Conservation (phyloP, 768 basidiomycete species). For the Tricholoma sp. region DNA sequence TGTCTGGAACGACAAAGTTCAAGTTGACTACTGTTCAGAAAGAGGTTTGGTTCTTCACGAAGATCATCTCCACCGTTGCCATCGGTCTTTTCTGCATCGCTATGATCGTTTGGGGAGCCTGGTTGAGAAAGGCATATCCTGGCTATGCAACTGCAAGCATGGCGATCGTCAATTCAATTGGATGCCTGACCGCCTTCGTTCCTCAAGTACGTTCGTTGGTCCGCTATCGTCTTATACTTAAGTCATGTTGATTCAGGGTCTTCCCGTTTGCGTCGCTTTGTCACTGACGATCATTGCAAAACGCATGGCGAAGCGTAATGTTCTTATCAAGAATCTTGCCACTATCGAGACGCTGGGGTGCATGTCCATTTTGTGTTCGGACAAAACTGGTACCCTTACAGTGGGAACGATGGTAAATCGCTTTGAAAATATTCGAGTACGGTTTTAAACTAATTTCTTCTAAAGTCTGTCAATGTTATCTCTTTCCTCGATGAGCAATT, state of each 20-base stretch:
- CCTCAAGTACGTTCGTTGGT: background rate
- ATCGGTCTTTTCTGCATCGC: background rate
- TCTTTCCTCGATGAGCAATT: background rate
- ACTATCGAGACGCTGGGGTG: conserved; percentile 51
- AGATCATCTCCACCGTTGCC: conserved; percentile 35
- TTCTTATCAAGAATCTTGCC: conserved; percentile 46
- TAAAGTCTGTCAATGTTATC: background rate
- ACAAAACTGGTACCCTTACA: conserved; percentile 53
- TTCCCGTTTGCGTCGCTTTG: conserved; percentile 41
- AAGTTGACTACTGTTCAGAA: background rate
- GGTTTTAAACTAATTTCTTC: background rate
- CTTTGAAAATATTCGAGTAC: background rate
- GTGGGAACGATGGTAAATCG: conserved; percentile 38
- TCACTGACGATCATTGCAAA: conserved; percentile 45
- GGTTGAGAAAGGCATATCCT: background rate
- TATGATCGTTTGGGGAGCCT: background rate
- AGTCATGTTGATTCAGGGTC: conserved; percentile 18
- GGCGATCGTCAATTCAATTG: background rate
- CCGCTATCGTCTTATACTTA: no score
- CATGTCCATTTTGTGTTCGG: conserved; percentile 48
- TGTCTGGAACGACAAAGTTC: background rate
- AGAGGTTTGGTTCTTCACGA: conserved; percentile 42
- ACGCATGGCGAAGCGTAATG: conserved; percentile 42
- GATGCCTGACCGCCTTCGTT: background rate
- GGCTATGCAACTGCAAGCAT: background rate